Evolutionary conservation across 164 flowering plant species (phyloP).

Genomic region (Liriodendron chinense): DNA sequence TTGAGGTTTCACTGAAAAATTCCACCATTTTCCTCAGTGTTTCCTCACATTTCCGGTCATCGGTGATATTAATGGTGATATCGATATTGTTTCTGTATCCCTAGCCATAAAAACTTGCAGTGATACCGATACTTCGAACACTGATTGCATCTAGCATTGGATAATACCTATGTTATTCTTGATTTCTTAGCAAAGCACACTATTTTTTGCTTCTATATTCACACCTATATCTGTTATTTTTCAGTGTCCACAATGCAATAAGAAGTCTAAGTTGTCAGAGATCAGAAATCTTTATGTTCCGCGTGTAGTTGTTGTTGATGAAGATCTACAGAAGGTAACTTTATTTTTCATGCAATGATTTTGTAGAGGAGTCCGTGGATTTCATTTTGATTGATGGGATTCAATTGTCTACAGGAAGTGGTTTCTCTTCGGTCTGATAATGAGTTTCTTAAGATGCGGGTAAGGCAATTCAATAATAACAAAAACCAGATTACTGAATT

Average conservation of each 20-base stretch:
- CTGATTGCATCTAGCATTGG: too few species aligned
- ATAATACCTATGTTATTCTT: neutral
- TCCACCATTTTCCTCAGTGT: too few species aligned
- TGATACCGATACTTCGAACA: too few species aligned
- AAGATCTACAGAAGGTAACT: slow-evolving; percentile 60
- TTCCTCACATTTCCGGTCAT: too few species aligned
- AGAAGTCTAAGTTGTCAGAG: slow-evolving; percentile 50
- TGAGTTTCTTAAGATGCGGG: slow-evolving; percentile 49
- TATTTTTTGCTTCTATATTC: neutral
- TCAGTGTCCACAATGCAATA: slow-evolving; percentile 89
- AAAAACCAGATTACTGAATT: neutral
- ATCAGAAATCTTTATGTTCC: slow-evolving; percentile 61
- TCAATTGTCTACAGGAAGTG: slow-evolving; percentile 46
- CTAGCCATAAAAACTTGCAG: too few species aligned
- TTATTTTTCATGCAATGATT: neutral
- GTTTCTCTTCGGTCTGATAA: slow-evolving; percentile 54
- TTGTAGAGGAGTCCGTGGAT: neutral
- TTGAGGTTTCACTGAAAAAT: too few species aligned
- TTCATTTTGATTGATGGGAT: slow-evolving; percentile 5
- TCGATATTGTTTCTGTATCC: too few species aligned
- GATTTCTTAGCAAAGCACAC: neutral
- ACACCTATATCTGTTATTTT: slow-evolving; percentile 2
- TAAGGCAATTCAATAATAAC: slow-evolving; percentile 11
- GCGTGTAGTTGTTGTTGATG: slow-evolving; percentile 47
- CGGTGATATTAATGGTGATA: too few species aligned